A percentile compares a stretch with the other conserved stretches of the same genome.
Conservation (phyloP, 345 rosid species). For the Cochlearia excelsa region DNA sequence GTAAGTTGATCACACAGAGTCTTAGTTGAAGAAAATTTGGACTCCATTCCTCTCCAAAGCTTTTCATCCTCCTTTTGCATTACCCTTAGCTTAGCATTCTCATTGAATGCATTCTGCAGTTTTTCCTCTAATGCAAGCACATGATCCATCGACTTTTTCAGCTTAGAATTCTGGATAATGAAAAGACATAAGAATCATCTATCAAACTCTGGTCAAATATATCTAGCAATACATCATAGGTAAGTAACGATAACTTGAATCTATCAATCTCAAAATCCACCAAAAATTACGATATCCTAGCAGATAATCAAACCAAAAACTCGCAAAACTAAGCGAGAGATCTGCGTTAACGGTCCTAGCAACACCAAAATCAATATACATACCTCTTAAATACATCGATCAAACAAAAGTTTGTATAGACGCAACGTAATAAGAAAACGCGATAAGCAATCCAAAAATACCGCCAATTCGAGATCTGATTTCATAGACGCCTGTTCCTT, state of each 20-base stretch:
- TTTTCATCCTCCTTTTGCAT: slow-evolving; percentile 91
- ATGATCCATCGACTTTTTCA: slow-evolving; percentile 69
- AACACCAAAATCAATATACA: slow-evolving; percentile 5
- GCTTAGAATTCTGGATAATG: slow-evolving; percentile 60
- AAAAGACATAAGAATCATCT: not conserved
- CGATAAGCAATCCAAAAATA: slow-evolving; percentile 31
- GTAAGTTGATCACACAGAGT: slow-evolving; percentile 74
- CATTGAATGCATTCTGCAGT: slow-evolving; percentile 80
- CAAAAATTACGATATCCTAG: not conserved
- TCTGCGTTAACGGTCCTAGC: slow-evolving; percentile 12
- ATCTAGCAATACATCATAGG: not conserved
- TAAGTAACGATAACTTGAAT: slow-evolving; percentile 7
- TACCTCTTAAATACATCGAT: slow-evolving; percentile 25
- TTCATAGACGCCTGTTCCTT: slow-evolving; percentile 88
- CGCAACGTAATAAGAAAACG: slow-evolving; percentile 21
- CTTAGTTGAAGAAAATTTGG: slow-evolving; percentile 84
- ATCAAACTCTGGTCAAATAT: slow-evolving; percentile 10
- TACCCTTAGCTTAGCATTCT: slow-evolving; percentile 82
- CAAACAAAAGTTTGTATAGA: slow-evolving; percentile 19
- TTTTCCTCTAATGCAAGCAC: slow-evolving; percentile 66
- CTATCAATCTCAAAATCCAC: slow-evolving; percentile 4
- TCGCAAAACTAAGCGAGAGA: slow-evolving; percentile 2
- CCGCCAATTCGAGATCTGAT: slow-evolving; percentile 86
- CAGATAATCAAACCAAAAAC: slow-evolving; percentile 4
- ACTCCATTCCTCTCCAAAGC: slow-evolving; percentile 90